Base-by-base conservation (phyloP, 176 grass and related monocot species). In the Dendrocalamus sinicus region DNA sequence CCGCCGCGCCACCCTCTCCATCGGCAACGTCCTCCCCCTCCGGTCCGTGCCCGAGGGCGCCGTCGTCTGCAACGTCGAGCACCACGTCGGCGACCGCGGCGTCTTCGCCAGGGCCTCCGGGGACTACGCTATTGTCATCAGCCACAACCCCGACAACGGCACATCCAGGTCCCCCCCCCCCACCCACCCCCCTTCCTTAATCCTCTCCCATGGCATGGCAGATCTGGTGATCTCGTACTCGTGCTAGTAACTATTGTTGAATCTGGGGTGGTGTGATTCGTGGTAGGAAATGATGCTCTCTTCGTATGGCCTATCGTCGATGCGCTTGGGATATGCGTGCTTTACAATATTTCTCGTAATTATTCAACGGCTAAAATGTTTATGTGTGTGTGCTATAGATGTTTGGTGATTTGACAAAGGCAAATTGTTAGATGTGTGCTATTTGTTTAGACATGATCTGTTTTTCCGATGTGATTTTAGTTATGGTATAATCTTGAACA, bases 21-120 rank as follows among this genome's bases (percentile, higher is more conserved):
- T 98, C 46, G 95, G 95, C 17, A 98, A 98, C 78, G 95, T 95
- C 12, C 92, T 97, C 1, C 95, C 95, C 9, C 43, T 97, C 20
- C 88, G 95, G 22, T 87, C 86, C 30, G 89, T 97, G 14, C 95
- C 95, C 1, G 95, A 97, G 84, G 95, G 95, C 4, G 95, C 89
- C 4, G 95, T 97, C 22, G 87, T 97, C 46, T 97, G 95, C 85
- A 97, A 97, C 80, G 95, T 97, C 7, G 95, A 97, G 87, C 93
- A 97, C 83, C 95, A 95, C 28, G 93, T 97, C 16, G 95, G 95
- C 1, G 95, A 97, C 76, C 95, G 95, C 4, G 95, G 95, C 4
- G 95, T 91, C 16, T 90, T 97, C 8, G 93, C 95, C 43, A 88
- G 95, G 71, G 55, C 58, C 9, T 97, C 95, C 1, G 95, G 95